phyloP scores from a whole-genome alignment of 2,329 filamentous ascomycete genomes.

The Aspergillus caelatus region DNA sequence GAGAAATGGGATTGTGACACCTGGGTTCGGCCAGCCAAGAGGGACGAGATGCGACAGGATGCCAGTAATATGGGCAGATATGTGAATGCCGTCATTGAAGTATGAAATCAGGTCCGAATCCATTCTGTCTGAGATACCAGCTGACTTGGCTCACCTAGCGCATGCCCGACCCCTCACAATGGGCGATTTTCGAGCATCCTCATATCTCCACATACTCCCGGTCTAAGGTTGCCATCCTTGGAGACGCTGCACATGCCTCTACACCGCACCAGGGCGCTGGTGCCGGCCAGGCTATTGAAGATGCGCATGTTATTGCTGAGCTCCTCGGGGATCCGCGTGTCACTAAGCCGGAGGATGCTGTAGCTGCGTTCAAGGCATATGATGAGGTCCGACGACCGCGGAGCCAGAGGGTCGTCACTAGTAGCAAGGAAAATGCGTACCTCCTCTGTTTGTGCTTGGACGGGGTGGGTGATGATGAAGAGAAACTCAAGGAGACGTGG shows the following conservation, averaged over 20 bases:
- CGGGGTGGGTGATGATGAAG: conserved; percentile 30
- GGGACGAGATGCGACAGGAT: conserved; percentile 34
- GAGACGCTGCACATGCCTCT: conserved; percentile 44
- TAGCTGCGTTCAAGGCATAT: conserved; percentile 55
- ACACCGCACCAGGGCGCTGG: conserved; percentile 43
- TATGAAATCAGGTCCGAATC: conserved; percentile 7
- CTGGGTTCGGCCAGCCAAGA: conserved; percentile 34
- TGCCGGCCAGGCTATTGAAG: conserved; percentile 44
- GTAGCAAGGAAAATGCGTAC: conserved; percentile 49
- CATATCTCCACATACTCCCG: conserved; percentile 33
- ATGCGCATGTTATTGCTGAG: conserved; percentile 42
- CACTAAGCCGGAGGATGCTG: conserved; percentile 35
- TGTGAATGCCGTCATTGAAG: conserved; percentile 31
- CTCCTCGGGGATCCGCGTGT: conserved; percentile 49
- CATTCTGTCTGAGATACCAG: not conserved
- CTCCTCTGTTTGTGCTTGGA: conserved; percentile 31
- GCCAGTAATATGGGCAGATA: conserved; percentile 30
- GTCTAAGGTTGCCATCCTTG: conserved; percentile 36
- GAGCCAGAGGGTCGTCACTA: conserved; percentile 54
- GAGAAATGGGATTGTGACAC: conserved; percentile 32
- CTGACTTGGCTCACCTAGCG: conserved; percentile 16
- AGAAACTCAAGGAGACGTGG: conserved; percentile 27
- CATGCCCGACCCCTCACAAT: conserved; percentile 37
- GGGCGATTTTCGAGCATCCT: conserved; percentile 41
- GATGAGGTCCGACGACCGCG: conserved; percentile 54